Evolutionary conservation across 768 basidiomycete genomes (phyloP).

Genomic region (Suillus occidentalis): DNA sequence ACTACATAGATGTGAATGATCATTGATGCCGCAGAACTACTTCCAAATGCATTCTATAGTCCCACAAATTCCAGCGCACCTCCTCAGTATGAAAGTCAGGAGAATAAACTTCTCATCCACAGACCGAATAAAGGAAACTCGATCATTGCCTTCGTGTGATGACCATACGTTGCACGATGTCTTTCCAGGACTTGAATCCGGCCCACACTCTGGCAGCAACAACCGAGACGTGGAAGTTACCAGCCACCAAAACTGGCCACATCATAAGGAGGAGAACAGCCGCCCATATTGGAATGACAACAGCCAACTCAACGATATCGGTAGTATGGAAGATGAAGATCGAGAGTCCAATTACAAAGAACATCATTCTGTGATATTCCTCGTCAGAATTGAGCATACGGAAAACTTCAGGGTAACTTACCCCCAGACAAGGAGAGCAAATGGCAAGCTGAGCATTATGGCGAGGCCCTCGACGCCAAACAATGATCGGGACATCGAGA

Average conservation of each 20-base stretch:
- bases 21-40: no score
- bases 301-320: background rate
- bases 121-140: background rate
- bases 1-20: no score
- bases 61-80: no score
- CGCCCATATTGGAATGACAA: constrained; percentile 9
- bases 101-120: background rate
- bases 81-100: background rate
- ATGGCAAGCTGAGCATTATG: constrained; percentile 34
- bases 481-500: constrained; percentile 8
- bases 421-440: constrained; percentile 34
- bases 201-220: background rate
- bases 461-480: constrained; percentile 30
- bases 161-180: background rate
- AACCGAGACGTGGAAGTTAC: background rate
- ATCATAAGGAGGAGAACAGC: background rate
- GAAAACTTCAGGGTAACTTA: constrained; percentile 12
- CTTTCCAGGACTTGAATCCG: background rate
- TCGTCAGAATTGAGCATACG: background rate
- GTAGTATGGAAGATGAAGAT: constrained; percentile 6
- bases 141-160: background rate
- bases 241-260: background rate
- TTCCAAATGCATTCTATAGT: no score
- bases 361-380: constrained; percentile 9
- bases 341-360: constrained; percentile 11